Evolutionary conservation across 1,284 basidiomycete genomes (phyloP), one percentile per base, ranked within the genome.

Genomic region (Ceratobasidium sp.): DNA sequence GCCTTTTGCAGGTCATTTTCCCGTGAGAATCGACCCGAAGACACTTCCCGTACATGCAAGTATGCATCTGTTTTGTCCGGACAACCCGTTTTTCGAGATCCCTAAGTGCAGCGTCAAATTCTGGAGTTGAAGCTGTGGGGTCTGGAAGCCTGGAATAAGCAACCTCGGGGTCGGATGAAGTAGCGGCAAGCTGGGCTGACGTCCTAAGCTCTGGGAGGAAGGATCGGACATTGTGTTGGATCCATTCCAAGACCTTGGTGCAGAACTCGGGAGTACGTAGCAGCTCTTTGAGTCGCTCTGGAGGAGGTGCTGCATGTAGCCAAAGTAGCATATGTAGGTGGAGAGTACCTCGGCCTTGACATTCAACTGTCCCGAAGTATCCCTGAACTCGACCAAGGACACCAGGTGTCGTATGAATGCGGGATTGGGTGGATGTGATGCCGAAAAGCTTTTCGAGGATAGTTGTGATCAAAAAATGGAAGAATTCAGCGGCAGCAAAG

Each of bases 401-500:
- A 17, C 82, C 80, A 62, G 2, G 67, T 66, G n/a, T 79, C 66
- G 76, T 78, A 1, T 79, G 74, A 17, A 85, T 77, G 67, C n/a
- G 37, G 54, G 4, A 15, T 65, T 76, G 78, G 1, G 78, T 74
- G 15, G 85, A 76, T 65, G 19, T 44, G 0, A 87, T 79, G 0
- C 84, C 83, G 67, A 87, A 84, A 0, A 88, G 43, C 0, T 56
- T 81, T 29, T 83, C 79, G 0, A 87, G 65, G 0, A 87, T 80
- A 0, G 79, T 76, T 0, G 77, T 22, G 1, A 88, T 83, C 0
- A 84, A 80, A 59, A 85, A 83, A 52, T 87, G n/a, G 74, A 85
- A 87, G 75, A 83, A 87, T 56, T 83, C 80, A 0, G 84, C 82
- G 0, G 84, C 80, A 0, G 84, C 83, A 76, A 81, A 86, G 13